These are phyloP conservation scores for Saturnispora gosingensis DNA, from an alignment of 805 yeast genomes.

Conservation along the genomic window DNA sequence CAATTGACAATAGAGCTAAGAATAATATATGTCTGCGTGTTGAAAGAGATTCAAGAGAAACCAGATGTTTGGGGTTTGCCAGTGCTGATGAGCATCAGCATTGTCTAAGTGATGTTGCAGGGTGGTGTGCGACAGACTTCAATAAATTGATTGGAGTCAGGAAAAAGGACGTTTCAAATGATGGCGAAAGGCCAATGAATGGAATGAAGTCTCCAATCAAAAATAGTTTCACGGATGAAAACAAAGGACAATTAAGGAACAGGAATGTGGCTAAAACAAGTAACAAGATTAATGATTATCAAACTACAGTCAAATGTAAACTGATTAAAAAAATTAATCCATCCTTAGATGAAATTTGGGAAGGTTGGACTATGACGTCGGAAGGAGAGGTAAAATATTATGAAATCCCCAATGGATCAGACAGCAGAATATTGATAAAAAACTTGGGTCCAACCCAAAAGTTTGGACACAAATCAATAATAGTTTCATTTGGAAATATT, in stretches of 20 bases:
- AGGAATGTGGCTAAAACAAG: background rate
- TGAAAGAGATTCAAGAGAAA: constrained; percentile 88
- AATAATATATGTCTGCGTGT: constrained; percentile 77
- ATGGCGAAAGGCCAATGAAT: too few species aligned
- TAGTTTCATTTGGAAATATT: constrained; percentile 64
- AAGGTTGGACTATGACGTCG: constrained; percentile 72
- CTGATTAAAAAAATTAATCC: constrained; percentile 16
- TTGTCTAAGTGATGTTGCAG: constrained; percentile 57
- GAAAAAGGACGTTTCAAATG: constrained; percentile 25
- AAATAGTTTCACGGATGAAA: background rate
- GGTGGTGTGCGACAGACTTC: constrained; percentile 73
- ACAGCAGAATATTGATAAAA: constrained; percentile 41
- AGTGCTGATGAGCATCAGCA: constrained; percentile 61
- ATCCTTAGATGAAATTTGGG: constrained; percentile 48
- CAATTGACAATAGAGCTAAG: constrained; percentile 64
- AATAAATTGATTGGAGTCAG: constrained; percentile 67
- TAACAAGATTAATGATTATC: background rate
- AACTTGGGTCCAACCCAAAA: constrained; percentile 53
- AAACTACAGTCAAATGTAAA: background rate
- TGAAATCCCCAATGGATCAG: constrained; percentile 43
- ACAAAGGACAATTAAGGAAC: background rate
- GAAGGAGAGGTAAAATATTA: constrained; percentile 53
- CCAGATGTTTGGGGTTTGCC: constrained; percentile 79
- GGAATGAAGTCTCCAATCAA: background rate
- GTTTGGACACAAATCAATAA: constrained; percentile 71